Percentiles rank a stretch among this genome's conserved stretches.
Conservation (phyloP, 805 yeast genomes). For the Sugiyamaella lignohabitans region DNA sequence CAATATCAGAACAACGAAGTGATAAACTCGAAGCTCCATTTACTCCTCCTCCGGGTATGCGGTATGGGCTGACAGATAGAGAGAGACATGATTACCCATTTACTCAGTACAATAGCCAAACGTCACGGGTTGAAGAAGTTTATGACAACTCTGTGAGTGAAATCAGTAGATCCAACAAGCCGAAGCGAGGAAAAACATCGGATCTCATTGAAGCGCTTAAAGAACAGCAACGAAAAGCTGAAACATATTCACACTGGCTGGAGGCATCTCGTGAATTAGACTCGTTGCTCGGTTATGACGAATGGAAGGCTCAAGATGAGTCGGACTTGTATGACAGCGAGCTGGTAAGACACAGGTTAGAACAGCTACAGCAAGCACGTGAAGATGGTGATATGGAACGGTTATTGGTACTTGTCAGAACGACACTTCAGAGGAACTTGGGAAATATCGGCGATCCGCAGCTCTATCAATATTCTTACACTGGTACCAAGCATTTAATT, state of each 20-base stretch:
- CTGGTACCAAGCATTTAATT: slow-evolving; percentile 79
- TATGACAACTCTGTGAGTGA: too few relatives aligned
- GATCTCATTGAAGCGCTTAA: not conserved
- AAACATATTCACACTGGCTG: slow-evolving; percentile 53
- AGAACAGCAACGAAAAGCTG: slow-evolving; percentile 12
- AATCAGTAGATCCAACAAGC: too few relatives aligned
- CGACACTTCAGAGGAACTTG: slow-evolving; percentile 76
- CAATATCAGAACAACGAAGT: too few relatives aligned
- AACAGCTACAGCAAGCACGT: slow-evolving; percentile 57
- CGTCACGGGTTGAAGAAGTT: too few relatives aligned
- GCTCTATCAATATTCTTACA: slow-evolving; percentile 68
- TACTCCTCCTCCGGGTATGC: too few relatives aligned
- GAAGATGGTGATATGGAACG: slow-evolving; percentile 48
- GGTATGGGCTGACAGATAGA: too few relatives aligned
- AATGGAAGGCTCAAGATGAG: slow-evolving; percentile 61
- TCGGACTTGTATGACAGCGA: slow-evolving; percentile 70
- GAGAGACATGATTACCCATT: too few relatives aligned
- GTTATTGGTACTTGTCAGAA: slow-evolving; percentile 68
- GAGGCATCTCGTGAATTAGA: slow-evolving; percentile 60
- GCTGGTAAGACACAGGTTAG: slow-evolving; percentile 46
- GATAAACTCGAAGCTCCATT: too few relatives aligned
- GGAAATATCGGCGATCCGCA: slow-evolving; percentile 83
- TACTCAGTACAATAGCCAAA: too few relatives aligned
- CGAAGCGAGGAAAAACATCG: too few relatives aligned
- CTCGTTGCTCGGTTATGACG: slow-evolving; percentile 50